Base-by-base conservation (phyloP, 176 grass and related monocot genomes). In the Alloteropsis semialata region DNA sequence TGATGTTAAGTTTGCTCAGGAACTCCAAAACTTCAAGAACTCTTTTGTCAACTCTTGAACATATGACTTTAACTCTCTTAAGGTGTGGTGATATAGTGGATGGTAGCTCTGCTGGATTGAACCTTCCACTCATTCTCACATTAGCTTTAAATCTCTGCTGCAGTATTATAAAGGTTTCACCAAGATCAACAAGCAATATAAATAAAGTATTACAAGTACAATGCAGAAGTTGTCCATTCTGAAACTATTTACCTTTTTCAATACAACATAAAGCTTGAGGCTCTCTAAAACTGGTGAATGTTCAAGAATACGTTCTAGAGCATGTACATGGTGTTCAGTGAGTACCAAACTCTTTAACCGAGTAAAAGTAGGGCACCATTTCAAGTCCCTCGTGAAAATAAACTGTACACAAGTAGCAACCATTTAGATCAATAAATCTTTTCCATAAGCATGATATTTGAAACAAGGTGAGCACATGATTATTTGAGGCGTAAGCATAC, bases 271-370 rank as follows among this genome's bases (percentile, higher is more conserved):
- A 48, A 83, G 57, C 16, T 50, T 5, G n/a, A n/a, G n/a, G n/a
- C n/a, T n/a, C 69, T 74, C 81, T 12, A 74, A 16, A 74, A 83
- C 22, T 14, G 56, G 81, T 37, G 81, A 21, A 33, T 74, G 55
- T 64, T 83, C 15, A 13, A 83, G 81, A 83, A 83, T 64, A 28
- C 43, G 64, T 74, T 36, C 18, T 51, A 83, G 43, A 29, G 33
- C 64, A 56, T 12, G 2, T 21, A 72, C 49, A 54, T 53, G n/a
- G 25, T 72, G 1, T 9, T 53, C 16, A 36, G 8, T 2, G 48
- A 74, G 45, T 36, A 3, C 1, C 2, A 83, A 51, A 38, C 0
- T 29, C 43, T 83, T 83, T 0, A 73, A 18, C 2, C 3, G 46
- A 6, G 5, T 63, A 50, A 83, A 83, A 64, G 69, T 83, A 29